Percentiles rank a stretch among this genome's conserved stretches.
Evolutionary conservation across 331 rosid species (phyloP).

Genomic region (Malus hybrid): DNA sequence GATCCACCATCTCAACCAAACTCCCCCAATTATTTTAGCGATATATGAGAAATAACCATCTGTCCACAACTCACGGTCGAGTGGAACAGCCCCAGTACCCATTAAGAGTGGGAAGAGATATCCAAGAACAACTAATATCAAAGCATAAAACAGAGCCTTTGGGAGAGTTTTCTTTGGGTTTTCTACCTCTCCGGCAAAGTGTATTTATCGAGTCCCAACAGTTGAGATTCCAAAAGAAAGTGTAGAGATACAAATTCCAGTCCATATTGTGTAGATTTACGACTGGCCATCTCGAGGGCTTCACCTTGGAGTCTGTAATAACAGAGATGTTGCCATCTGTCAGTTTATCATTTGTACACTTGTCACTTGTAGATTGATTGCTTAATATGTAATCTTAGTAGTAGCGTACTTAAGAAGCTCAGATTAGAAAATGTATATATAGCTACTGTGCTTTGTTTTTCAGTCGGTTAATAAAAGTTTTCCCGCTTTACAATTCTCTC

Average conservation of each 20-base stretch:
- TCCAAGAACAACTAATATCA: constrained; percentile 68
- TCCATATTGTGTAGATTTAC: constrained; percentile 41
- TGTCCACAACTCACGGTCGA: constrained; percentile 54
- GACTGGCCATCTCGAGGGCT: constrained; percentile 67
- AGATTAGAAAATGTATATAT: too few species aligned
- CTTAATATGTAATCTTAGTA: too few species aligned
- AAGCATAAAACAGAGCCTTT: constrained; percentile 60
- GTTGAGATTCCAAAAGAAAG: constrained; percentile 82
- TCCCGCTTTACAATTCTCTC: too few species aligned
- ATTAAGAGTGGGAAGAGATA: constrained; percentile 70
- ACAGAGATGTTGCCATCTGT: too few species aligned
- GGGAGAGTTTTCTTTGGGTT: constrained; percentile 81
- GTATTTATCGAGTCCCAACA: constrained; percentile 93
- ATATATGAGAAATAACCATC: constrained; percentile 80
- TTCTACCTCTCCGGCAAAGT: constrained; percentile 77
- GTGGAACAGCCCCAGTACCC: constrained; percentile 66
- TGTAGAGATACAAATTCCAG: constrained; percentile 80
- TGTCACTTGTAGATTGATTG: too few species aligned
- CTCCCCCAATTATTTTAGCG: constrained; percentile 76
- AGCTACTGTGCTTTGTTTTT: too few species aligned
- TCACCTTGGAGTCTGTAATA: constrained; percentile 15
- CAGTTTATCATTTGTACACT: too few species aligned
- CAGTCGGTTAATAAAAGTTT: too few species aligned
- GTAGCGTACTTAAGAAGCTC: too few species aligned
- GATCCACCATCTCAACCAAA: constrained; percentile 90